A percentile compares a stretch with the other conserved stretches of the same genome.
Evolutionary conservation across 2,329 filamentous ascomycete species (phyloP).

Genomic region (Epichloe sp.): DNA sequence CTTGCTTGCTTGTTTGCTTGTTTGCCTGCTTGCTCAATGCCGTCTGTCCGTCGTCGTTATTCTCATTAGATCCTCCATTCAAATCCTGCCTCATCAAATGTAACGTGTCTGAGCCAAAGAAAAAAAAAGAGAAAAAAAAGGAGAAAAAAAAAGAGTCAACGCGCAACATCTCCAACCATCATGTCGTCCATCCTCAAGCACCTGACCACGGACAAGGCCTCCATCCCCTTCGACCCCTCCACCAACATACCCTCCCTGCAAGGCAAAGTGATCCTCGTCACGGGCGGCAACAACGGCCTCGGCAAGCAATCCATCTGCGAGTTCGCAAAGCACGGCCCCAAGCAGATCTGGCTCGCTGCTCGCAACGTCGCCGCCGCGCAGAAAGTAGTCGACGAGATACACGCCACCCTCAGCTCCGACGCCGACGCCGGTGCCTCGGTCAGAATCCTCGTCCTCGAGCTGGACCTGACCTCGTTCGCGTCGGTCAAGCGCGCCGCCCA

Average conservation of each 20-base stretch:
- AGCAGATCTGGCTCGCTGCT: slow-evolving; percentile 14
- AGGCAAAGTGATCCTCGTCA: slow-evolving; percentile 66
- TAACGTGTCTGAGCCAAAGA: not conserved
- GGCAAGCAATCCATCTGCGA: slow-evolving; percentile 38
- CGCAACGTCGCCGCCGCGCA: slow-evolving; percentile 24
- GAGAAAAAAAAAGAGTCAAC: not conserved
- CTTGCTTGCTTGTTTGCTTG: no score
- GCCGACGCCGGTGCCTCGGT: slow-evolving; percentile 5
- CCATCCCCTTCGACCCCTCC: slow-evolving; percentile 7
- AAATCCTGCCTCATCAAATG: no score
- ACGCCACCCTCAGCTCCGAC: slow-evolving; percentile 10
- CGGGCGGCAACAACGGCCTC: slow-evolving; percentile 70
- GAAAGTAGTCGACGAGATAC: slow-evolving; percentile 24
- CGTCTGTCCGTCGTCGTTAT: no score
- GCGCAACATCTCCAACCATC: not conserved
- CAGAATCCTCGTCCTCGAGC: slow-evolving; percentile 25
- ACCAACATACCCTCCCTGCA: slow-evolving; percentile 49
- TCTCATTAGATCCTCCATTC: no score
- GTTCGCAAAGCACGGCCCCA: slow-evolving; percentile 9
- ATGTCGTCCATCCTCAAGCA: not conserved
- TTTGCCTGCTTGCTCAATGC: no score
- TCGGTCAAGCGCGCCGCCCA: slow-evolving; percentile 28
- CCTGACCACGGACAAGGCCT: not conserved
- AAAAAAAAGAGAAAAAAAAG: not conserved
- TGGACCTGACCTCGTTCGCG: slow-evolving; percentile 31